A percentile compares a stretch with the other conserved stretches of the same genome.
phyloP scores from a whole-genome alignment of 352 stramenopile species.

The Globisporangium barbulae region DNA sequence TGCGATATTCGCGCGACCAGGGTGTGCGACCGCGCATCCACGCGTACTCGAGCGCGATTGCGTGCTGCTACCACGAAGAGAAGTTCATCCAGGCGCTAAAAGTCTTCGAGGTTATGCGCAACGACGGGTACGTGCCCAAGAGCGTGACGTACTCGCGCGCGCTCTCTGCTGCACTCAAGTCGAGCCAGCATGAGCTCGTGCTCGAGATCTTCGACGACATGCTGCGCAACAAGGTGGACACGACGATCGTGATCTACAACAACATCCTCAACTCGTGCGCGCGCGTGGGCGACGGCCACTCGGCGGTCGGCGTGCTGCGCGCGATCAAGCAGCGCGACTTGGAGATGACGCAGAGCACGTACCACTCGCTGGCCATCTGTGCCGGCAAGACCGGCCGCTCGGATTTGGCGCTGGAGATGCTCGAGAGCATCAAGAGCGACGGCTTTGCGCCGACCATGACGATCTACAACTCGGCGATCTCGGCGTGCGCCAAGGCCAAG shows the following conservation, averaged over 20 bases:
- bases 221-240: conserved; percentile 66
- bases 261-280: conserved; percentile 85
- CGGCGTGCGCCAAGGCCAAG: conserved; percentile 72
- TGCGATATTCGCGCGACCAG: conserved; percentile 64
- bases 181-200: conserved; percentile 74
- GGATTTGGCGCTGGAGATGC: conserved; percentile 62
- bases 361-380: conserved; percentile 78
- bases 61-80: conserved; percentile 73
- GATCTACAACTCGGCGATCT: conserved; percentile 83
- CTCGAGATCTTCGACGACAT: conserved; percentile 89
- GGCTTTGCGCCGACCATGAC: conserved; percentile 60
- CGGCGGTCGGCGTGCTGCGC: conserved; percentile 58
- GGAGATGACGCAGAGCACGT: conserved; percentile 73
- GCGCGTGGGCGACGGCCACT: conserved; percentile 65
- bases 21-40: conserved; percentile 77
- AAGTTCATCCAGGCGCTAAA: conserved; percentile 68
- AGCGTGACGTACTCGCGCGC: conserved; percentile 81
- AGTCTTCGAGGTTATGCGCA: conserved; percentile 86
- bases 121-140: conserved; percentile 78
- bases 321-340: conserved; percentile 57
- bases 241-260: conserved; percentile 82
- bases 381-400: conserved; percentile 72
- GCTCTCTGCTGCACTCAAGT: conserved; percentile 79
- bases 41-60: conserved; percentile 76
- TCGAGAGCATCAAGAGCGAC: conserved; percentile 41